Conservation (phyloP, 2,329 filamentous ascomycete species). For the Xylaria digitata region DNA sequence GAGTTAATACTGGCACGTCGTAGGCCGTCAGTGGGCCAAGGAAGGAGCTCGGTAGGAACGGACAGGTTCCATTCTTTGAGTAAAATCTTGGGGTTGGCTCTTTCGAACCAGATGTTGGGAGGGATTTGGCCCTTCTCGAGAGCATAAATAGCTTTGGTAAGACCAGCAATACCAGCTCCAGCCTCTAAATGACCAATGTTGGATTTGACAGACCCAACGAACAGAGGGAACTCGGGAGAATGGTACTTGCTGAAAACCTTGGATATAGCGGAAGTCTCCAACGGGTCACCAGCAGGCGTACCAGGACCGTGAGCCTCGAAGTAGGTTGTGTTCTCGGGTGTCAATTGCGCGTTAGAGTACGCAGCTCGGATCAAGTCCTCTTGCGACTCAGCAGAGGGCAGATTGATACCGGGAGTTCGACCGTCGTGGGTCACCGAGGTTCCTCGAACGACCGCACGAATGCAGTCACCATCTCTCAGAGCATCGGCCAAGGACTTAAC, state of each 20-base stretch:
- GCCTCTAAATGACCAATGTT: constrained; percentile 48
- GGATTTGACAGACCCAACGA: constrained; percentile 47
- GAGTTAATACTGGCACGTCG: constrained; percentile 51
- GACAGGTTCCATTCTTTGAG: constrained; percentile 47
- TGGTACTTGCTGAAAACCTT: constrained; percentile 46
- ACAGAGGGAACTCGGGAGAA: constrained; percentile 39
- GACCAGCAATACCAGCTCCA: constrained; percentile 46
- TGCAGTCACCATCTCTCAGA: constrained; percentile 57
- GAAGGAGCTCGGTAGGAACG: constrained; percentile 44
- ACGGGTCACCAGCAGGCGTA: constrained; percentile 55
- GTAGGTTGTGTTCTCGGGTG: constrained; percentile 48
- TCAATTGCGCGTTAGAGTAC: constrained; percentile 49
- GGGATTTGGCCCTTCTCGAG: constrained; percentile 47
- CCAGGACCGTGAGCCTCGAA: constrained; percentile 55
- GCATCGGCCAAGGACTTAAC: constrained; percentile 62
- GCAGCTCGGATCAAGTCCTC: constrained; percentile 53
- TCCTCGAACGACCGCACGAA: constrained; percentile 55
- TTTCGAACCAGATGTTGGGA: constrained; percentile 48
- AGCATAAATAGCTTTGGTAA: constrained; percentile 46
- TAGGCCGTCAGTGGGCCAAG: constrained; percentile 46
- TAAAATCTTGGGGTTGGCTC: constrained; percentile 46
- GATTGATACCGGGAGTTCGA: constrained; percentile 54
- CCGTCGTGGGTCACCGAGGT: constrained; percentile 59
- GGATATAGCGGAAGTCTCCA: constrained; percentile 54
- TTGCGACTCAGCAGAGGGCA: constrained; percentile 49